These are phyloP conservation scores for Phaeoacremonium minimum DNA, from an alignment of 2,329 filamentous ascomycete genomes.

Conservation along the genomic window DNA sequence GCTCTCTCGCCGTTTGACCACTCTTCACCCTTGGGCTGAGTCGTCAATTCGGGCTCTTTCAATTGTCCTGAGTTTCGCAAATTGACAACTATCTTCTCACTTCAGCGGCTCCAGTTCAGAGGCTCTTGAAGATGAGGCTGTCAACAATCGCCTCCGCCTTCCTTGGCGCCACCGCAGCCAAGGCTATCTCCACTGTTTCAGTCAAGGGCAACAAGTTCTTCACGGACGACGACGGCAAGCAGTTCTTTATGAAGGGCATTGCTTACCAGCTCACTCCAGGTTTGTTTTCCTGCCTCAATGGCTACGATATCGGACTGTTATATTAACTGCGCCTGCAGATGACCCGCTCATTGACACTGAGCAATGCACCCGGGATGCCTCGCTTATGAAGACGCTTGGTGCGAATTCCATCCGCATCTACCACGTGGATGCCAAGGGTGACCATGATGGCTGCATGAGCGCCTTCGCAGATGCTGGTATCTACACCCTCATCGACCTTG, in stretches of 20 bases:
- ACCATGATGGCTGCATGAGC: constrained; percentile 78
- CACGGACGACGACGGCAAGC: constrained; percentile 64
- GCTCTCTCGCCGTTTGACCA: no score
- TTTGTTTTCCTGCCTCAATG: constrained; percentile 15
- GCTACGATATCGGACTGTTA: constrained; percentile 5
- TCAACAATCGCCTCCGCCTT: constrained; percentile 27
- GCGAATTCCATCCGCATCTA: constrained; percentile 85
- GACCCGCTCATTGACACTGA: constrained; percentile 73
- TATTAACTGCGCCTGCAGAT: constrained; percentile 24
- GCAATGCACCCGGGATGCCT: constrained; percentile 73
- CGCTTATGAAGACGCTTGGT: constrained; percentile 74
- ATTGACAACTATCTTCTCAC: no score
- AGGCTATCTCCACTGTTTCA: constrained; percentile 43
- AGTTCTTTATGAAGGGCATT: constrained; percentile 82
- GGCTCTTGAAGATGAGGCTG: no score
- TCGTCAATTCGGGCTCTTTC: no score
- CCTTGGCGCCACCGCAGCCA: constrained; percentile 23
- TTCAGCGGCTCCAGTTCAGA: no score
- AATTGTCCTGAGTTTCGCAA: no score
- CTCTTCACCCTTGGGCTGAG: no score
- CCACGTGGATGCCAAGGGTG: constrained; percentile 67
- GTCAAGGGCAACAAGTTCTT: constrained; percentile 80
- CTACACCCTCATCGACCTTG: constrained; percentile 80
- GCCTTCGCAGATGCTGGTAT: constrained; percentile 77
- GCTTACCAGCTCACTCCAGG: constrained; percentile 59